Evolutionary conservation across 176 grass and related monocot genomes (phyloP).

Genomic region (Pontederia crassipes): DNA sequence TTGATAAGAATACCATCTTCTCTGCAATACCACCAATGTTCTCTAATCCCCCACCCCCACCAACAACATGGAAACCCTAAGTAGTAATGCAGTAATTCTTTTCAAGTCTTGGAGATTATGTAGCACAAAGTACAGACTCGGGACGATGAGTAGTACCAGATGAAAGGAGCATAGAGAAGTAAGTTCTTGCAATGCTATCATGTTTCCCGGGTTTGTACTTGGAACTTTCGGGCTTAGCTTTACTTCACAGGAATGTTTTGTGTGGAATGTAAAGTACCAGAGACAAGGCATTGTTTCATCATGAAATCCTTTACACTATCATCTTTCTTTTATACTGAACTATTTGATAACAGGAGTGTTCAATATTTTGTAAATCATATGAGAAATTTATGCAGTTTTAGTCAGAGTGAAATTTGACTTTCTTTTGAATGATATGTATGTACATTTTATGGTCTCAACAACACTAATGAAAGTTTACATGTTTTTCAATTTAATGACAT

Average conservation of each 20-base stretch:
- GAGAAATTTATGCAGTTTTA: constrained; percentile 19
- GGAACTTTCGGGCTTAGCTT: background rate
- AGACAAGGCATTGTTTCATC: constrained; percentile 2
- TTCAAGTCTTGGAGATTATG: constrained; percentile 24
- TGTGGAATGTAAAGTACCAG: constrained; percentile 2
- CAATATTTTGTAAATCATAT: constrained; percentile 24
- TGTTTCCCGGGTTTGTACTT: background rate
- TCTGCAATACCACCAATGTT: constrained; percentile 89
- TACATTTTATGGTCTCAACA: too few relatives aligned
- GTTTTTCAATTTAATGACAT: too few relatives aligned
- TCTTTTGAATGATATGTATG: too few relatives aligned
- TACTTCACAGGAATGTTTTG: background rate
- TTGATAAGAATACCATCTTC: constrained; percentile 91
- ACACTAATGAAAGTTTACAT: too few relatives aligned
- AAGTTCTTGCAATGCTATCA: background rate
- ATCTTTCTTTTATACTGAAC: background rate
- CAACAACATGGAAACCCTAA: constrained; percentile 75
- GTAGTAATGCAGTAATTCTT: constrained; percentile 20
- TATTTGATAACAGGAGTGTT: constrained; percentile 30
- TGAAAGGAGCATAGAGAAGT: constrained; percentile 37
- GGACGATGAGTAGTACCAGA: constrained; percentile 20
- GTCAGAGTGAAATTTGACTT: background rate
- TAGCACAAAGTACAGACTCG: constrained; percentile 33
- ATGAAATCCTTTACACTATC: background rate
- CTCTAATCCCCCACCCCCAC: constrained; percentile 64